Percentiles rank a stretch among this genome's conserved stretches.
Evolutionary conservation across 2,329 filamentous ascomycete genomes (phyloP).

Genomic region (Sporothrix dimorphospora): DNA sequence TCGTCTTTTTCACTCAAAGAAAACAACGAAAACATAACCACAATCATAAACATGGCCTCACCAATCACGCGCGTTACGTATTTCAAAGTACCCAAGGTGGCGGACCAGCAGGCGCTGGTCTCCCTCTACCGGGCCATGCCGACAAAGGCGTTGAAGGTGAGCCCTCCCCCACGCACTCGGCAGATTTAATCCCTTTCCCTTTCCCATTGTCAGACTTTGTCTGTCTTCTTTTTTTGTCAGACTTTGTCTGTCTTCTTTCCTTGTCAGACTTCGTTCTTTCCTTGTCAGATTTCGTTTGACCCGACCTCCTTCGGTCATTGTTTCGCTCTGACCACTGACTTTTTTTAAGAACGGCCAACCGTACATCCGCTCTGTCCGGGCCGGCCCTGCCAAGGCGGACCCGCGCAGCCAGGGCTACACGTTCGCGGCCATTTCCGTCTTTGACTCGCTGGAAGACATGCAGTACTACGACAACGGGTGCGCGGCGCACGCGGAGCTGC

Average conservation of each 20-base stretch:
- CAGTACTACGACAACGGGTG: conserved; percentile 66
- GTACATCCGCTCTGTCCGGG: conserved; percentile 65
- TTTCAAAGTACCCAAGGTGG: conserved; percentile 55
- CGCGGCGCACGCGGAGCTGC: conserved; percentile 49
- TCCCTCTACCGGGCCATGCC: conserved; percentile 50
- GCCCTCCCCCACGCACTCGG: neutral
- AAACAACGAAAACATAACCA: too few relatives aligned
- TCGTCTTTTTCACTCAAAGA: too few relatives aligned
- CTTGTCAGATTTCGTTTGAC: too few relatives aligned
- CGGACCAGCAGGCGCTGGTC: conserved; percentile 49
- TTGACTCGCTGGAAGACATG: conserved; percentile 68
- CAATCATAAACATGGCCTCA: neutral
- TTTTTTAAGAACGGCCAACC: conserved; percentile 68
- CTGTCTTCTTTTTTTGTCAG: too few relatives aligned
- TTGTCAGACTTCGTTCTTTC: too few relatives aligned
- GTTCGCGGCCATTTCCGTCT: conserved; percentile 64
- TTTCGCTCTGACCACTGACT: neutral
- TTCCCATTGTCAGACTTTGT: too few relatives aligned
- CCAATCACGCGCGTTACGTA: conserved; percentile 49
- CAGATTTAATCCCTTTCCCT: neutral
- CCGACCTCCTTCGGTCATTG: too few relatives aligned
- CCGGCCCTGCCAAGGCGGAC: conserved; percentile 54
- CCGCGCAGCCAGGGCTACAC: conserved; percentile 68
- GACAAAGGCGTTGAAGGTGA: conserved; percentile 49
- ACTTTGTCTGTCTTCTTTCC: too few relatives aligned